These are phyloP conservation scores for Aspergillus sp. DNA, from an alignment of 2,329 filamentous ascomycete genomes.

Conservation along the genomic window DNA sequence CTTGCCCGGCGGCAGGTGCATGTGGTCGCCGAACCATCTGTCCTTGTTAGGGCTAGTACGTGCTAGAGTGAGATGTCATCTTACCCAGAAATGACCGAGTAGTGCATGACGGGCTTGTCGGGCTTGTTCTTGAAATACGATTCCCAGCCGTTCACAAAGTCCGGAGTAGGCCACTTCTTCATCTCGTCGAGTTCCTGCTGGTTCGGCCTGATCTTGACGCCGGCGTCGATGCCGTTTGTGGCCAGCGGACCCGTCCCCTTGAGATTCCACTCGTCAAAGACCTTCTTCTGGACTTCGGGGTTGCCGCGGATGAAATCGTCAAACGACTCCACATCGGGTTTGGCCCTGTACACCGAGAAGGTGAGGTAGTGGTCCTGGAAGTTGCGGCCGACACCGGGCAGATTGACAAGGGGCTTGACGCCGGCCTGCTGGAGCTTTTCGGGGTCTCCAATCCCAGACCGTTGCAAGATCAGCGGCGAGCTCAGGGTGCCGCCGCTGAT, in stretches of 20 bases:
- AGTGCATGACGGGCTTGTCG: slow-evolving; percentile 82
- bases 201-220: slow-evolving; percentile 66
- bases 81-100: slow-evolving; percentile 61
- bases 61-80: slow-evolving; percentile 1
- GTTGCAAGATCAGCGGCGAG: slow-evolving; percentile 64
- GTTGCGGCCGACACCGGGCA: slow-evolving; percentile 65
- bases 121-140: slow-evolving; percentile 77
- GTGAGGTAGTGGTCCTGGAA: slow-evolving; percentile 70
- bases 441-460: slow-evolving; percentile 64
- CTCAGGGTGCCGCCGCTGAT: slow-evolving; percentile 64
- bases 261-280: slow-evolving; percentile 68
- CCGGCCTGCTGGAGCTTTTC: slow-evolving; percentile 60
- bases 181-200: slow-evolving; percentile 59
- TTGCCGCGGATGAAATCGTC: slow-evolving; percentile 71
- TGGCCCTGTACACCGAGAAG: slow-evolving; percentile 61
- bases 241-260: slow-evolving; percentile 70
- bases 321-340: slow-evolving; percentile 66
- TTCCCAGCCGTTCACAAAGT: slow-evolving; percentile 63
- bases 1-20: slow-evolving; percentile 61
- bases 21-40: slow-evolving; percentile 40
- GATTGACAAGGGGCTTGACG: slow-evolving; percentile 59
- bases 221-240: slow-evolving; percentile 71
- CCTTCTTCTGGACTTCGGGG: slow-evolving; percentile 60
- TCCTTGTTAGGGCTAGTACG: slow-evolving; percentile 4
- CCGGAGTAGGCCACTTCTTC: slow-evolving; percentile 62